Percentiles rank a stretch among this genome's conserved stretches.
These are phyloP conservation scores for Tolypocladium ophioglossoides DNA, from an alignment of 2,329 filamentous ascomycete genomes.

Conservation along the genomic window DNA sequence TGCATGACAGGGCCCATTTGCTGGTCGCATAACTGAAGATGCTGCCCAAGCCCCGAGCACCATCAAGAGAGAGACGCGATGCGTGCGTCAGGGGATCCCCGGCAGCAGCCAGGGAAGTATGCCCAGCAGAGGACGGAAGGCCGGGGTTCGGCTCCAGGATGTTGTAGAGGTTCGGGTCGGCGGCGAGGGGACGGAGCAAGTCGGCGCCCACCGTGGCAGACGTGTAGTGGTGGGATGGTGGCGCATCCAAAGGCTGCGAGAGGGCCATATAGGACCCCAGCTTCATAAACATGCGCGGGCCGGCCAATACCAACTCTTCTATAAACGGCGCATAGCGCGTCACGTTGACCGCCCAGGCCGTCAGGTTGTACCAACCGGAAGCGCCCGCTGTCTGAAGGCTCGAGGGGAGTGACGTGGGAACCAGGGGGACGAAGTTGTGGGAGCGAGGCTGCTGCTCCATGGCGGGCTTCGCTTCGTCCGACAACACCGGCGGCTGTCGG, in stretches of 20 bases:
- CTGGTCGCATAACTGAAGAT: constrained; percentile 87
- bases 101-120: constrained; percentile 3
- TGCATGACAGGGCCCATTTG: constrained; percentile 83
- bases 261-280: constrained; percentile 52
- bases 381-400: constrained; percentile 7
- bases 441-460: constrained; percentile 2
- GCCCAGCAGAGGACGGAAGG: not conserved
- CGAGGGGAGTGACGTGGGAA: constrained; percentile 7
- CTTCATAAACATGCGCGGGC: constrained; percentile 60
- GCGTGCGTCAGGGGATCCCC: constrained; percentile 10
- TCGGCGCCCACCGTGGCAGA: constrained; percentile 10
- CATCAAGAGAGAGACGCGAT: constrained; percentile 44
- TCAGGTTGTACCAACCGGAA: constrained; percentile 40
- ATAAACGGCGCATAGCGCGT: constrained; percentile 52
- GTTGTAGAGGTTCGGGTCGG: constrained; percentile 15
- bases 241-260: constrained; percentile 49
- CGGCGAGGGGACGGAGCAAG: constrained; percentile 11
- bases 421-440: not conserved
- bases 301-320: constrained; percentile 57
- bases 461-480: not conserved
- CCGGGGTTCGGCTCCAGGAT: constrained; percentile 16
- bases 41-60: constrained; percentile 63
- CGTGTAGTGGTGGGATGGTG: constrained; percentile 6
- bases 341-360: constrained; percentile 47
- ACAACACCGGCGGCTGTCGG: not conserved